Percentiles rank a stretch among this genome's conserved stretches.
Conservation (phyloP, 192 early-diverging fungal species). For the Rhizophagus clarus region DNA sequence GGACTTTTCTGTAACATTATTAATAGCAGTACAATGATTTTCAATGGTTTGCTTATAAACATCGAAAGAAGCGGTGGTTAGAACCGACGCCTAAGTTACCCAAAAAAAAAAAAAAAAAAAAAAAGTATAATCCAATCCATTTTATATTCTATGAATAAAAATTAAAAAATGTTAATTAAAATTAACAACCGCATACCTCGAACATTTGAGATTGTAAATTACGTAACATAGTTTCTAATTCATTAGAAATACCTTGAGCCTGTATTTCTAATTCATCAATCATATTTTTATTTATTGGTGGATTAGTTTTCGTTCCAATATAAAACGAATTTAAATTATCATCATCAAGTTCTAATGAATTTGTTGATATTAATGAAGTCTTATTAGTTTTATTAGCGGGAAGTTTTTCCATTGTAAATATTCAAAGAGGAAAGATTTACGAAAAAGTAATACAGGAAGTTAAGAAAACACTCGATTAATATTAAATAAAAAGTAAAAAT, state of each 20-base stretch:
- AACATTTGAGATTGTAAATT: slow-evolving; percentile 25
- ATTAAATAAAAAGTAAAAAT: too few relatives aligned
- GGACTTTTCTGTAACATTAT: background rate
- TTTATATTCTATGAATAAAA: background rate
- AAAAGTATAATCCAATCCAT: background rate
- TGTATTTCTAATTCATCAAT: slow-evolving; percentile 25
- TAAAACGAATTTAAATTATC: background rate
- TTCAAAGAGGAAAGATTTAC: too few relatives aligned
- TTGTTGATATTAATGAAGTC: background rate
- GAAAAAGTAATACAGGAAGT: too few relatives aligned
- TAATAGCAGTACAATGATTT: background rate
- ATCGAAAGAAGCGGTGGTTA: slow-evolving; percentile 14
- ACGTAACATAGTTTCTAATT: slow-evolving; percentile 23
- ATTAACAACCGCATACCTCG: background rate
- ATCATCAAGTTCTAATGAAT: background rate
- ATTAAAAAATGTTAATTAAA: background rate
- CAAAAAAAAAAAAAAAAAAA: background rate
- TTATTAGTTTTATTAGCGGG: background rate
- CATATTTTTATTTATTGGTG: slow-evolving; percentile 11
- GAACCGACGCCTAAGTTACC: slow-evolving; percentile 9
- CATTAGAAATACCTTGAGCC: slow-evolving; percentile 2
- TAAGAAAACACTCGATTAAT: too few relatives aligned
- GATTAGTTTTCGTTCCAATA: background rate
- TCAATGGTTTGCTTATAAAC: slow-evolving; percentile 16
- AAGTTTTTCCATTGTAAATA: background rate